Percentiles rank a stretch among this genome's conserved stretches.
Evolutionary conservation across 73 alveolate species (phyloP).

Genomic region (Uronychia setigera): DNA sequence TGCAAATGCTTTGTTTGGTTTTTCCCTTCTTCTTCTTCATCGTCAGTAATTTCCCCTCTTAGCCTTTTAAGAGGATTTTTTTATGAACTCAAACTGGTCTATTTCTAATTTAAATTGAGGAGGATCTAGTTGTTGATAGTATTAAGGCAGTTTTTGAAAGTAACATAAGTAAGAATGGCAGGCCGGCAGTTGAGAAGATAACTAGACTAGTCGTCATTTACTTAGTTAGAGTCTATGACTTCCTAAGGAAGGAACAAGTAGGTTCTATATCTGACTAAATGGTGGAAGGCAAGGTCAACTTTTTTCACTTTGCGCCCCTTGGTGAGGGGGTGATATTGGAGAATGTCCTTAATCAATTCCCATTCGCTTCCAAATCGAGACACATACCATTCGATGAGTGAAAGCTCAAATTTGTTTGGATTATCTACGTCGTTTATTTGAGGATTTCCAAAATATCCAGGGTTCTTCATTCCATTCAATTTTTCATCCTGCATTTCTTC

Average conservation of each 20-base stretch:
- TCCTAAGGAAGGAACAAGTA: neutral
- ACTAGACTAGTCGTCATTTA: neutral
- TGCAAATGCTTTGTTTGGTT: too few species aligned
- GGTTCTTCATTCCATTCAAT: neutral
- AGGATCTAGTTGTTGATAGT: neutral
- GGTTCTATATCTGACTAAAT: neutral
- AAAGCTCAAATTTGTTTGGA: neutral
- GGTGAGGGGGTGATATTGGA: neutral
- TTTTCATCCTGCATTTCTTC: neutral
- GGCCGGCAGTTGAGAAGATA: neutral
- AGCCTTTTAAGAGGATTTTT: neutral
- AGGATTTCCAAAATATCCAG: neutral
- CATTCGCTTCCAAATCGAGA: neutral
- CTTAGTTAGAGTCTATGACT: neutral
- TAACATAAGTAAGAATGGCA: neutral
- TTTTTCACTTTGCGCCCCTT: neutral
- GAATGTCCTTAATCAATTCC: neutral
- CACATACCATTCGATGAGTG: neutral
- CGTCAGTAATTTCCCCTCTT: neutral
- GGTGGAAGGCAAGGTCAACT: neutral
- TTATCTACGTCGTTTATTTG: neutral
- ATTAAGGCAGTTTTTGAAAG: neutral
- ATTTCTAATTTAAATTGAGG: neutral
- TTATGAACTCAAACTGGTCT: neutral
- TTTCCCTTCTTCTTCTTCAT: neutral